Conservation (phyloP, 2,329 filamentous ascomycete genomes). For the Apiospora rasikravindrae region DNA sequence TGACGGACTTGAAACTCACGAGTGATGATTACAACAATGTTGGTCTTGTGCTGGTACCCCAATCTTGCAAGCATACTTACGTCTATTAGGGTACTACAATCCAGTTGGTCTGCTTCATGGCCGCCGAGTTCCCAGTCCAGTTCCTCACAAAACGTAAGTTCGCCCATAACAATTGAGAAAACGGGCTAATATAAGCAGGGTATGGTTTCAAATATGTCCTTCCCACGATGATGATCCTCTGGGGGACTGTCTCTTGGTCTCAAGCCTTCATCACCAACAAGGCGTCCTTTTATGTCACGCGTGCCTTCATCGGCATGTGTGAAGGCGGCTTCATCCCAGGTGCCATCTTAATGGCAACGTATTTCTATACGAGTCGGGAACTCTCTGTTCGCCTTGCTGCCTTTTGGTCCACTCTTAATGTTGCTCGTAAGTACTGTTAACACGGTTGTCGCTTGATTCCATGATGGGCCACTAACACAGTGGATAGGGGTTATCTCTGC, state of each 20-base stretch:
- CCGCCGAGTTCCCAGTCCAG: slow-evolving; percentile 41
- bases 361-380: slow-evolving; percentile 52
- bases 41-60: slow-evolving; percentile 53
- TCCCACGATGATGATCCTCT: slow-evolving; percentile 57
- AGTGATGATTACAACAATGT: slow-evolving; percentile 57
- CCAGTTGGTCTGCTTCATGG: slow-evolving; percentile 44
- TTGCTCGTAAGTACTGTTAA: slow-evolving; percentile 41
- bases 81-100: slow-evolving; percentile 46
- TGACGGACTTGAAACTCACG: slow-evolving; percentile 53
- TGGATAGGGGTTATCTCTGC: slow-evolving; percentile 54
- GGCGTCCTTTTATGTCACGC: slow-evolving; percentile 48
- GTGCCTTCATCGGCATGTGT: slow-evolving; percentile 49
- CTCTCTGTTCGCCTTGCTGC: slow-evolving; percentile 23
- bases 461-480: slow-evolving; percentile 47
- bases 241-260: slow-evolving; percentile 51
- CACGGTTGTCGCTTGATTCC: slow-evolving; percentile 34
- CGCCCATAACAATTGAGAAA: no score
- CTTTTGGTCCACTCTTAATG: slow-evolving; percentile 29
- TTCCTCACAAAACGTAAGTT: slow-evolving; percentile 54
- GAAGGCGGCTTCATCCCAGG: slow-evolving; percentile 59
- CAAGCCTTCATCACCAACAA: slow-evolving; percentile 48
- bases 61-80: slow-evolving; percentile 54
- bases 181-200: background rate
- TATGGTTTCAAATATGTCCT: slow-evolving; percentile 59
- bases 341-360: slow-evolving; percentile 69